These are phyloP conservation scores for Prototheca wickerhamii DNA, from an alignment of 163 green algal genomes.

Conservation along the genomic window DNA sequence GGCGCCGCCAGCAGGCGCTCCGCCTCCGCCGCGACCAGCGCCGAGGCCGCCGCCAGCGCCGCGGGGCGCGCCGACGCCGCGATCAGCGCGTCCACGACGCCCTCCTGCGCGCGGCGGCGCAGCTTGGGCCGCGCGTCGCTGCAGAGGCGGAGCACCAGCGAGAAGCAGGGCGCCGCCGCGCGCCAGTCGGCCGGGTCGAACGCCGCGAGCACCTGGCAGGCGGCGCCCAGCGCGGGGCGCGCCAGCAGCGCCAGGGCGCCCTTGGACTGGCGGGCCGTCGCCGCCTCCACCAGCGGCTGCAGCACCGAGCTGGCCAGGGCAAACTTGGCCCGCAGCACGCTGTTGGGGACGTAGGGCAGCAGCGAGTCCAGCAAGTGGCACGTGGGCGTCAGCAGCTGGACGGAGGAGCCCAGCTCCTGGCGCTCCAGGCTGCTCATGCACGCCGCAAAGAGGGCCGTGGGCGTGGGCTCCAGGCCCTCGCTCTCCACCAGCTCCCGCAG, in stretches of 20 bases:
- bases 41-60: constrained; percentile 34
- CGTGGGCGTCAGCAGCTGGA: constrained; percentile 43
- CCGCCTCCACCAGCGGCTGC: constrained; percentile 34
- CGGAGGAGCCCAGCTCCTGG: constrained; percentile 11
- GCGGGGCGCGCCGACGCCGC: constrained; percentile 35
- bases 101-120: constrained; percentile 49
- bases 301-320: constrained; percentile 23
- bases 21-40: constrained; percentile 40
- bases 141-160: constrained; percentile 44
- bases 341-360: constrained; percentile 53
- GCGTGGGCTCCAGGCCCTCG: constrained; percentile 50
- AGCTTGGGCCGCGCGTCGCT: constrained; percentile 70
- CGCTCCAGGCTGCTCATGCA: constrained; percentile 66
- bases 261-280: no score
- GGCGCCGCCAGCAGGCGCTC: constrained; percentile 36
- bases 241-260: constrained; percentile 27
- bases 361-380: constrained; percentile 49
- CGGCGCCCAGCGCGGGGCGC: constrained; percentile 48
- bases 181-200: constrained; percentile 60
- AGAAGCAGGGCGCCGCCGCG: constrained; percentile 37
- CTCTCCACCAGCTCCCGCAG: constrained; percentile 57
- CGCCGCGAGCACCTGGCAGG: constrained; percentile 53
- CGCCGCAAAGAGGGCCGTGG: constrained; percentile 73
- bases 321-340: constrained; percentile 57
- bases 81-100: constrained; percentile 52